Conservation (phyloP, 306 rosid species). For the Dicorynia guianensis region DNA sequence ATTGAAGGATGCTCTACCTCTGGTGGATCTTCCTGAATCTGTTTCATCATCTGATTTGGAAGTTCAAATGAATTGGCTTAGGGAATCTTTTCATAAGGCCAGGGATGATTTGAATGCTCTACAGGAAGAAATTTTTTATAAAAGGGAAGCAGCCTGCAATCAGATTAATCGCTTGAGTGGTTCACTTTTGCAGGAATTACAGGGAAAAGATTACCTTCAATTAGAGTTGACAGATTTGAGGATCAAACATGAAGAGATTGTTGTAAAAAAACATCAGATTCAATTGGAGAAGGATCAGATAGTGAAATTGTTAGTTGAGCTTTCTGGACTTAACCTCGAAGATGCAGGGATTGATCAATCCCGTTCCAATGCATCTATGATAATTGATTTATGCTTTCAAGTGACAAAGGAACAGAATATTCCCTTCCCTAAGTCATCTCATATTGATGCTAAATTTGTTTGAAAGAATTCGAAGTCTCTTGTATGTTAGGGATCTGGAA, state of each 20-base stretch:
- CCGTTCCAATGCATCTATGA: slow-evolving; percentile 44
- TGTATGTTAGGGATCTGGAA: slow-evolving; percentile 73
- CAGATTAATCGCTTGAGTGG: slow-evolving; percentile 64
- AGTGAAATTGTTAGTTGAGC: slow-evolving; percentile 67
- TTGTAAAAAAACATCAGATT: slow-evolving; percentile 58
- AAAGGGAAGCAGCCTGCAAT: slow-evolving; percentile 59
- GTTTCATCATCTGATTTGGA: slow-evolving; percentile 71
- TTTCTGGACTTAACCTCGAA: slow-evolving; percentile 64
- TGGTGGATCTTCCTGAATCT: slow-evolving; percentile 67
- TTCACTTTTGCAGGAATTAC: slow-evolving; percentile 67
- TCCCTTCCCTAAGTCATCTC: slow-evolving; percentile 50
- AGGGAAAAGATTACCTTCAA: slow-evolving; percentile 72
- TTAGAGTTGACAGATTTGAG: slow-evolving; percentile 69
- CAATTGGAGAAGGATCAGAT: slow-evolving; percentile 68
- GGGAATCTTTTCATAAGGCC: slow-evolving; percentile 66
- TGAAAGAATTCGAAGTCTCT: slow-evolving; percentile 71
- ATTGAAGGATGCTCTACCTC: slow-evolving; percentile 63
- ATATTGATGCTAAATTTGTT: slow-evolving; percentile 58
- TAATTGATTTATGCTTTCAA: slow-evolving; percentile 60
- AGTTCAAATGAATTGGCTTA: slow-evolving; percentile 76
- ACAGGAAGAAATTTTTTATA: slow-evolving; percentile 64
- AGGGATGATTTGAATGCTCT: slow-evolving; percentile 51
- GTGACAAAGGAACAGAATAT: slow-evolving; percentile 60
- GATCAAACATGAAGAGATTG: slow-evolving; percentile 55
- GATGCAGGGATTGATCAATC: slow-evolving; percentile 57